Evolutionary conservation across 225 moss, liverwort and hornwort species (phyloP).

Genomic region (Marchantia paleacea): DNA sequence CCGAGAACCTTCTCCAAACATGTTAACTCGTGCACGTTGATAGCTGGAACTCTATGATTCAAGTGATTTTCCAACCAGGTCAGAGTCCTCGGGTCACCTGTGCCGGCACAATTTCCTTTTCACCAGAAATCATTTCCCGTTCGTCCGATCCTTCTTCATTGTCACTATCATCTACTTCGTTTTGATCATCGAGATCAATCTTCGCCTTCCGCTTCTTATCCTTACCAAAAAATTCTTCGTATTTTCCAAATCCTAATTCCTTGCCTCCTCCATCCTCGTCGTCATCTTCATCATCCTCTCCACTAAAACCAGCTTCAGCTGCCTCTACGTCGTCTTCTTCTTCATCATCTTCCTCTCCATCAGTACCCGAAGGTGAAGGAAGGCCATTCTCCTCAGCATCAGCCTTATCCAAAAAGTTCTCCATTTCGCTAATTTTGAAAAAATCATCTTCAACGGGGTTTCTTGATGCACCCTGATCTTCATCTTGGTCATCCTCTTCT

Average conservation of each 20-base stretch:
- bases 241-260: constrained; percentile 27
- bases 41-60: neutral
- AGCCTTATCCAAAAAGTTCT: constrained; percentile 82
- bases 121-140: constrained; percentile 10
- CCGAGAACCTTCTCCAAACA: neutral
- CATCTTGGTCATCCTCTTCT: constrained; percentile 28
- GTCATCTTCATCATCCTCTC: constrained; percentile 21
- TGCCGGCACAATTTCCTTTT: constrained; percentile 1
- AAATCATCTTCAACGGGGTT: constrained; percentile 80
- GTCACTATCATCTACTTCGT: constrained; percentile 13
- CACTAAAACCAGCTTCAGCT: constrained; percentile 39
- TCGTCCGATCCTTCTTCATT: constrained; percentile 27
- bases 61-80: neutral
- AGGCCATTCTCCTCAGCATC: constrained; percentile 66
- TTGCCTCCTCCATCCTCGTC: constrained; percentile 49
- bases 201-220: constrained; percentile 25
- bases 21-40: neutral
- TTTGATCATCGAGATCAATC: constrained; percentile 7
- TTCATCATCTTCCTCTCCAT: constrained; percentile 41
- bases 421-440: constrained; percentile 81
- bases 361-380: constrained; percentile 34
- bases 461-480: constrained; percentile 34
- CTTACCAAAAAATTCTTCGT: constrained; percentile 43
- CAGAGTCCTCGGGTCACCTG: constrained; percentile 15
- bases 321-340: constrained; percentile 46